Evolutionary conservation across 202 grass and related monocot species (phyloP), one percentile per base, ranked within the genome.

Genomic region (Thinopyrum obtusiflorum): DNA sequence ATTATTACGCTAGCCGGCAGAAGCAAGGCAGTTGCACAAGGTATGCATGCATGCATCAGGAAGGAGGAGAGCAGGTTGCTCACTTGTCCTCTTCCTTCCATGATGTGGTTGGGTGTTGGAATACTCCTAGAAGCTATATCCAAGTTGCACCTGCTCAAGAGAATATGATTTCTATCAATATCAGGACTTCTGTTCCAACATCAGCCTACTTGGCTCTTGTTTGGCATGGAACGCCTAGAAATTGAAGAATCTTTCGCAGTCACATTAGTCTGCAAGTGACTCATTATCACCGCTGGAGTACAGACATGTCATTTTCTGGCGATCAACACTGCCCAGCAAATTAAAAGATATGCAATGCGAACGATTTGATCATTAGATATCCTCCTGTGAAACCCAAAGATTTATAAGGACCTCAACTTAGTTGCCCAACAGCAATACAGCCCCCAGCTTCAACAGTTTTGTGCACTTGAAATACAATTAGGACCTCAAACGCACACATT

Each of bases 11-110:
- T 59, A 66, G n/a, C 84, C 63, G 33, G 86, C 20, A 65, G 42
- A 68, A 66, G 67, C 42, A 86, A 67, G 73, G 88, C 73, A 79
- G 83, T 73, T 89, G 88, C 77, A 46, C 61, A 68, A 29, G 23
- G 69, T 15, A 73, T 9, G 4, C 39, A 15, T 73, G 39, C 37
- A 15, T 71, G 20, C 67, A 65, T 67, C 63, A 32, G 42, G 42
- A 28, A 51, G 42, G 40, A 47, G 13, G 23, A 47, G 70, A 51
- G 42, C 42, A 74, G 72, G 72, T 75, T 53, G 77, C 49, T 61
- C 42, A 27, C 85, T 83, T 57, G 70, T 13, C 40, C 46, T 73
- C 24, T 75, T 79, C 66, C 39, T 46, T 11, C 42, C 42, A 46
- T 46, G 42, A 46, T 46, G 42, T 46, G 42, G 42, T 20, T 74